Conservation (phyloP, 2,329 filamentous ascomycete species). For the Ophiostoma piceae region DNA sequence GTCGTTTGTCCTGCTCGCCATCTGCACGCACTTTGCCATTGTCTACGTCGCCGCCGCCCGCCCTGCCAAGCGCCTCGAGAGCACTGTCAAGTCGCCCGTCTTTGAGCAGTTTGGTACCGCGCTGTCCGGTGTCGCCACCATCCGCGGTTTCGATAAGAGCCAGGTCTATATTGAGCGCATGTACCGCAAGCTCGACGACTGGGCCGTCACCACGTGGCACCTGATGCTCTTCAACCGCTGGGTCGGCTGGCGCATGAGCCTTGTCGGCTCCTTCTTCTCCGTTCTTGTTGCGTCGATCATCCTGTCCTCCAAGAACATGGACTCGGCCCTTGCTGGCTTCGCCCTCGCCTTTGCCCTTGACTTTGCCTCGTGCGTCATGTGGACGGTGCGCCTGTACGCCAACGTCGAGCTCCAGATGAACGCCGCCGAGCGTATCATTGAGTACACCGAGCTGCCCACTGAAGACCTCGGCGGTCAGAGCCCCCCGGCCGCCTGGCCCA, state of each 20-base stretch:
- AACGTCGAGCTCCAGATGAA: slow-evolving; percentile 75
- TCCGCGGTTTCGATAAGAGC: slow-evolving; percentile 67
- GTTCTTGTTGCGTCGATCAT: slow-evolving; percentile 60
- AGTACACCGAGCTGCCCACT: slow-evolving; percentile 64
- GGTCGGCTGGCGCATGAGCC: slow-evolving; percentile 67
- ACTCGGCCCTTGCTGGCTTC: slow-evolving; percentile 68
- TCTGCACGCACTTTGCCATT: slow-evolving; percentile 54
- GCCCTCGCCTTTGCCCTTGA: slow-evolving; percentile 68
- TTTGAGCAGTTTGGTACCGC: slow-evolving; percentile 75
- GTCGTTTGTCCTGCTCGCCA: slow-evolving; percentile 51
- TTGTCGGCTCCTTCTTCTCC: slow-evolving; percentile 65
- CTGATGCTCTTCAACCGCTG: slow-evolving; percentile 70
- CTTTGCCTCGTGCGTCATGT: slow-evolving; percentile 60
- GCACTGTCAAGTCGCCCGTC: slow-evolving; percentile 69
- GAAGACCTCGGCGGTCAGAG: slow-evolving; percentile 58
- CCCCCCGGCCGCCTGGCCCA: slow-evolving; percentile 69
- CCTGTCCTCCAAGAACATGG: slow-evolving; percentile 55
- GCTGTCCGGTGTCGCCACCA: slow-evolving; percentile 66
- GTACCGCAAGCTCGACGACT: slow-evolving; percentile 63
- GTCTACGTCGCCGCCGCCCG: slow-evolving; percentile 65
- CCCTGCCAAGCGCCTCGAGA: slow-evolving; percentile 72
- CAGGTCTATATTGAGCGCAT: slow-evolving; percentile 64
- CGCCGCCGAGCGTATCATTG: slow-evolving; percentile 67
- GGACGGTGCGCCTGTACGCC: slow-evolving; percentile 62
- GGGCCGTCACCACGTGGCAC: slow-evolving; percentile 60